Percentiles rank a stretch among this genome's conserved stretches.
Evolutionary conservation across 108 stramenopile genomes (phyloP).

Genomic region (Epithemia pelagica): DNA sequence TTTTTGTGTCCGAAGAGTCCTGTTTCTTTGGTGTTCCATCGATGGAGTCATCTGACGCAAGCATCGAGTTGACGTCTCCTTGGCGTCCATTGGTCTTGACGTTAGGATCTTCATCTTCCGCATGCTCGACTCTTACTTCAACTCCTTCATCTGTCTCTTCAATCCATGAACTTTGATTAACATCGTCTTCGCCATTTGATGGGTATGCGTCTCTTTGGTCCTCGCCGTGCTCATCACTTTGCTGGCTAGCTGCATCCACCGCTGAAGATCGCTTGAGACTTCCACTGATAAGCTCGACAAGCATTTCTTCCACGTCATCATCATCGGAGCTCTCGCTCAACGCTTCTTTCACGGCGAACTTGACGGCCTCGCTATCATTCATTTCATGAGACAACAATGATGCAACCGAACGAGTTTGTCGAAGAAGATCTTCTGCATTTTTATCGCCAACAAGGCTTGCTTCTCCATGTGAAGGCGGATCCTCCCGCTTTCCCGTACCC

Average conservation of each 20-base stretch:
- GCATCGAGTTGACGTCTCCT: background rate
- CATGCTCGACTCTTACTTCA: background rate
- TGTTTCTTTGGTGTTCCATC: background rate
- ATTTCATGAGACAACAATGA: background rate
- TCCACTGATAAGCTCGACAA: background rate
- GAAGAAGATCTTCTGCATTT: background rate
- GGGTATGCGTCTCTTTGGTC: background rate
- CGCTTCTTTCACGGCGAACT: background rate
- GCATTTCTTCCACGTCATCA: background rate
- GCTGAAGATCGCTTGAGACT: background rate
- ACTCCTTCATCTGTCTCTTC: background rate
- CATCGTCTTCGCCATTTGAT: background rate
- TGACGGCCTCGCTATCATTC: background rate
- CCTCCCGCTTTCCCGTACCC: background rate
- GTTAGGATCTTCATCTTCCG: background rate
- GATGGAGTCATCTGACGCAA: background rate
- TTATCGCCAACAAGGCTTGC: background rate
- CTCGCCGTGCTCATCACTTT: background rate
- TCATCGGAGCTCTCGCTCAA: background rate
- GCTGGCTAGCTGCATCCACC: background rate
- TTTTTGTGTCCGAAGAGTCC: too few relatives aligned
- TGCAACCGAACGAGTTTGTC: background rate
- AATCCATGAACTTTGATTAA: background rate
- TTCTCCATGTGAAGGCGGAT: background rate
- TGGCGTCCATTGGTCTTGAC: background rate